Evolutionary conservation across 2,329 filamentous ascomycete genomes (phyloP), one percentile per base, ranked within the genome.

Genomic region (Sporothrix sp.): DNA sequence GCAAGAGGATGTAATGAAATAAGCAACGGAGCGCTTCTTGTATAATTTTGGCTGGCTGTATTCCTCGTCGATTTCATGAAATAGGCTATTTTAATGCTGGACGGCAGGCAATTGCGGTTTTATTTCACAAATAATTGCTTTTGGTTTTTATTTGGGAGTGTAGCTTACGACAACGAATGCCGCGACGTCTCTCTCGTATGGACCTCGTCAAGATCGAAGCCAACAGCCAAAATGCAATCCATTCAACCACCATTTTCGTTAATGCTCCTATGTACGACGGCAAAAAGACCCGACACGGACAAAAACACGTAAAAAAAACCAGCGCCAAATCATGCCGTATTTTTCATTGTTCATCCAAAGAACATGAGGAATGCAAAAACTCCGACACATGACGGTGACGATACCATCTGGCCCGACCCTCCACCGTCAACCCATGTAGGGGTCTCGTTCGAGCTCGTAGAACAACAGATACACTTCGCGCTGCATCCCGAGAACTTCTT

Each of bases 391-490:
- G n/a, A n/a, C n/a, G n/a, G n/a, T n/a, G n/a, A n/a, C n/a, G n/a
- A n/a, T n/a, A n/a, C n/a, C n/a, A n/a, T n/a, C n/a, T n/a, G n/a
- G n/a, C n/a, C n/a, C n/a, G 33, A 39, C 13, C 38, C 23, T 9
- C 2, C 14, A 10, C 10, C 13, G 16, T 3, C 21, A 42, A 5
- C 40, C 23, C 21, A 11, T n/a, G 21, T 52, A 46, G 7, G 45
- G 25, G 20, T 56, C 51, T 13, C 58, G 58, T 57, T 91, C 85
- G 59, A 95, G 70, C 71, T 97, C 91, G 67, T 98, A 98, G 66
- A 98, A 98, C 47, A 98, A 68, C 63, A 98, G 71, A 65, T 98
- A 98, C 1, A 97, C 91, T 67, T 98, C 93, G 60, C 84, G 84
- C 68, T 96, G 89, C 89, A 96, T 95, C 7, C 82, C 81, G 52